Evolutionary conservation across 2,329 filamentous ascomycete species (phyloP).

Genomic region (Arthrocladium fulminans): DNA sequence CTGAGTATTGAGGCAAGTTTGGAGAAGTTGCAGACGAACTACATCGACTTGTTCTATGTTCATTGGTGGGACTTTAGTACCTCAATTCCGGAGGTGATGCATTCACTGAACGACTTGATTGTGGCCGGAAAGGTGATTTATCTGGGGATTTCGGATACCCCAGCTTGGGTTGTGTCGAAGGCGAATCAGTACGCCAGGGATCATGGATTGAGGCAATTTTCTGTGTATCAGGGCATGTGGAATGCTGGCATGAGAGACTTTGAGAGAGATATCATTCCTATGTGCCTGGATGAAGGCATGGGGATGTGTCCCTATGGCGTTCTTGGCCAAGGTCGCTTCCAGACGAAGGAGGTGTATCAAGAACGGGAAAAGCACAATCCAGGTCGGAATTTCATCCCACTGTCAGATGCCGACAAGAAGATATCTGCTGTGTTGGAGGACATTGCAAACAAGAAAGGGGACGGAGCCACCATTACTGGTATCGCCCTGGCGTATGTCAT

Average conservation of each 20-base stretch:
- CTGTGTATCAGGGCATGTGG: constrained; percentile 60
- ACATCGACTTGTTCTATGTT: constrained; percentile 31
- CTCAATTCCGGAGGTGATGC: constrained; percentile 59
- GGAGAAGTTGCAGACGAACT: constrained; percentile 28
- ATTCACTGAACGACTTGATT: constrained; percentile 55
- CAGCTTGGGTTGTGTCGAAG: constrained; percentile 52
- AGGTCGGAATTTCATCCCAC: constrained; percentile 19
- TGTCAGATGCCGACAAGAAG: constrained; percentile 16
- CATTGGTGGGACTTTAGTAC: constrained; percentile 56
- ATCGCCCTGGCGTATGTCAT: constrained; percentile 44
- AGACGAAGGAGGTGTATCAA: constrained; percentile 31
- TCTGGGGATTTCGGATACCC: constrained; percentile 59
- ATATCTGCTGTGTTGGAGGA: constrained; percentile 18
- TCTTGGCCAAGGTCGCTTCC: constrained; percentile 45
- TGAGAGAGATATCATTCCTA: constrained; percentile 61
- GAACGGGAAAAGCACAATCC: constrained; percentile 20
- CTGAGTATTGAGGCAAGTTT: constrained; percentile 27
- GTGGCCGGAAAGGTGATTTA: constrained; percentile 56
- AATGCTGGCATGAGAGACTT: constrained; percentile 54
- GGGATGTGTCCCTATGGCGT: constrained; percentile 48
- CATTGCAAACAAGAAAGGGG: constrained; percentile 13
- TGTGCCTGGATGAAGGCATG: constrained; percentile 56
- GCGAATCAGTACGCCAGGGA: constrained; percentile 53
- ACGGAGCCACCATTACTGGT: constrained; percentile 12
- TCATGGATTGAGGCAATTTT: constrained; percentile 62